A percentile compares a stretch with the other conserved stretches of the same genome.
phyloP scores from a whole-genome alignment of 75 land plant genomes.

The Chamaecyparis obtusa region DNA sequence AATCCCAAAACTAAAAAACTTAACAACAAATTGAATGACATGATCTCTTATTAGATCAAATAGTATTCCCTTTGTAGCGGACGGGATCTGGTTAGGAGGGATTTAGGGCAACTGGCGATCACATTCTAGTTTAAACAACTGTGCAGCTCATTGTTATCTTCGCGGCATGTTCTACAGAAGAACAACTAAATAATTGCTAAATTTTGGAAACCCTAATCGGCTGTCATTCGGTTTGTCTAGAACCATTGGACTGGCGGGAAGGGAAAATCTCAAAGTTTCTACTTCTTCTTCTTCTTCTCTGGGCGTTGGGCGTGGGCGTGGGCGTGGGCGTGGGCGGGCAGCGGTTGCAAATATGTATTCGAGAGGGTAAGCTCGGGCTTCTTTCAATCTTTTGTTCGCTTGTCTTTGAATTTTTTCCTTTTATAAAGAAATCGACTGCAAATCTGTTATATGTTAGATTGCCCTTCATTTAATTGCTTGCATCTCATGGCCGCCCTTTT shows the following conservation, averaged over 20 bases:
- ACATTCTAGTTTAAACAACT: neutral
- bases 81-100: neutral
- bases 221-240: neutral
- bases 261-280: neutral
- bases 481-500: neutral
- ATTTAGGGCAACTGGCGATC: neutral
- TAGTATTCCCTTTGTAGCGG: too few species aligned
- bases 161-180: neutral
- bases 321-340: conserved; percentile 10
- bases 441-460: neutral
- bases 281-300: neutral
- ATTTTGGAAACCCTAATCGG: neutral
- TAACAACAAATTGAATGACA: too few species aligned
- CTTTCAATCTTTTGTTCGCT: neutral
- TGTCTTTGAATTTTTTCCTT: neutral
- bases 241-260: neutral
- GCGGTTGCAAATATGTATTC: conserved; percentile 14
- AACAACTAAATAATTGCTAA: neutral
- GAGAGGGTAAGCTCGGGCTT: conserved; percentile 20
- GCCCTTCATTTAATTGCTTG: neutral
- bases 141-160: neutral
- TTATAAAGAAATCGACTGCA: neutral
- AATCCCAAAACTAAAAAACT: too few species aligned
- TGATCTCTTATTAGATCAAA: too few species aligned
- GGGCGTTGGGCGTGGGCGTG: conserved; percentile 2